Evolutionary conservation across 345 rosid species (phyloP), one percentile per base, ranked within the genome.

Genomic region (Aquilaria malaccensis): DNA sequence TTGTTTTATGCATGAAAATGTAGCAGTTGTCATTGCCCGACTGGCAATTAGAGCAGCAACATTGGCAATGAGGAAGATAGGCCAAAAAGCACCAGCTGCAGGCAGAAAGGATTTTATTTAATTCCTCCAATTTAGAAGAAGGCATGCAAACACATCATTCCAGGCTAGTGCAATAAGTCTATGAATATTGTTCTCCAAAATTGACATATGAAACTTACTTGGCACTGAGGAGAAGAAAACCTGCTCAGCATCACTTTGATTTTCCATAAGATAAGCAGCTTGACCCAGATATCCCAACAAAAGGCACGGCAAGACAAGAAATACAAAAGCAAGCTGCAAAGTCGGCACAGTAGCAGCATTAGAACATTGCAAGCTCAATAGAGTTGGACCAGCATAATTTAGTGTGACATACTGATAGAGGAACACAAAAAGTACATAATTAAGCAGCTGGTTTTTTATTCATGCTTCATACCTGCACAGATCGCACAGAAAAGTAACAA

Each of bases 1-100:
- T 75, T 95, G 99, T 74, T 95, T 95, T 76, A 95, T 86, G 66
- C 99, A 95, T 1, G 99, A 95, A 81, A 95, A 95, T 12, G 97
- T 95, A 12, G 99, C 99, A n/a, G 96, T 88, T 50, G 97, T 95
- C 97, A 95, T 95, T 47, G 96, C 80, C 58, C 99, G 91, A 65
- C 99, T 88, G 53, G 99, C 96, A 79, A 95, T 95, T 57, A 91
- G 69, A 41, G 99, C 99, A 55, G 99, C 99, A 58, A 91, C 64
- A 43, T 83, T 95, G 66, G 99, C 99, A 73, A 88, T 76, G 58
- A 88, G 58, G 55, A 95, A 79, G 68, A 91, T 77, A 30, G 89
- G 91, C 99, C 99, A 91, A 79, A 95, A 86, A 59, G 77, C 85
- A 73, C 60, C 79, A 74, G 81, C 99, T 95, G 74, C 74, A 80